A percentile compares a stretch with the other conserved stretches of the same genome.
phyloP scores from a whole-genome alignment of 2,329 filamentous ascomycete species.

The Aureobasidium sp. region DNA sequence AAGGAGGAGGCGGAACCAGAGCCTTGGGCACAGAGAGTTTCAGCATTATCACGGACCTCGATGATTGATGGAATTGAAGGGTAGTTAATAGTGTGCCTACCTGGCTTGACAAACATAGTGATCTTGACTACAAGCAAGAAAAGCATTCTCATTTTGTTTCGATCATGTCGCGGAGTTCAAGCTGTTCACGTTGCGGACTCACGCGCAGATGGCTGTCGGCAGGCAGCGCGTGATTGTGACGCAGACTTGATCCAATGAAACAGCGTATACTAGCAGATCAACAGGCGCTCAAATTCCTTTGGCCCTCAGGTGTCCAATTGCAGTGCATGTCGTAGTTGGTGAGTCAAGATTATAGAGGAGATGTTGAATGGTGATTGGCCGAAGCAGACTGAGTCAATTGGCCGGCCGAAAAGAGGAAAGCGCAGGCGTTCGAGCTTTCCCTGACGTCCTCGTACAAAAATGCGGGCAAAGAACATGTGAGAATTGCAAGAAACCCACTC shows the following conservation, averaged over 20 bases:
- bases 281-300: neutral
- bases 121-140: slow-evolving; percentile 6
- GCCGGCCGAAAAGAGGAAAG: slow-evolving; percentile 6
- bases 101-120: neutral
- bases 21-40: slow-evolving; percentile 12
- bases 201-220: neutral
- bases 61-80: neutral
- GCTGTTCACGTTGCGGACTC: neutral
- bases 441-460: slow-evolving; percentile 16
- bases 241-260: neutral
- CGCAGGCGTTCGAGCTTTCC: slow-evolving; percentile 11
- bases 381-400: neutral
- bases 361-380: neutral
- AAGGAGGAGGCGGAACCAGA: slow-evolving; percentile 3
- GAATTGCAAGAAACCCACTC: slow-evolving; percentile 6
- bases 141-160: neutral
- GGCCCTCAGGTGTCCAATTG: neutral
- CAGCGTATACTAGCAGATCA: neutral
- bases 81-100: neutral
- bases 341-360: slow-evolving; percentile 9
- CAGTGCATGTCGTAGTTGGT: neutral
- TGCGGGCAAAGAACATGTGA: slow-evolving; percentile 11
- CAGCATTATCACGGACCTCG: slow-evolving; percentile 14
- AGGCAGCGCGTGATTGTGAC: neutral
- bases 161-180: neutral